Evolutionary conservation across 768 basidiomycete genomes (phyloP).

Genomic region (Russula compacta): DNA sequence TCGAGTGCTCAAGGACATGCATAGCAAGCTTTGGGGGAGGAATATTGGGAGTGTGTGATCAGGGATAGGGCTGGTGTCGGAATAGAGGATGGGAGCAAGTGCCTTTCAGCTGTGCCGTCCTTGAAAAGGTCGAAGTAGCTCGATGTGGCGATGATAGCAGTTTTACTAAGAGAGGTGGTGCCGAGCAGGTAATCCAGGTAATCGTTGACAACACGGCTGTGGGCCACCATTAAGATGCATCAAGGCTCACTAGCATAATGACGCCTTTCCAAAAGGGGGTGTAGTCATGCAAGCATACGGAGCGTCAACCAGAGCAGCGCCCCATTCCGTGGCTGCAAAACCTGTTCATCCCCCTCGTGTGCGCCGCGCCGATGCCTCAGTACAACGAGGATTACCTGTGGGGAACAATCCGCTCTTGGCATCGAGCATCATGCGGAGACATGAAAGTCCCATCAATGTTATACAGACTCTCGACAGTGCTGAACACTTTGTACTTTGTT

Average conservation of each 20-base stretch:
- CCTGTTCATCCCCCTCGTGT: conserved; percentile 87
- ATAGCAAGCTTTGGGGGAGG: background rate
- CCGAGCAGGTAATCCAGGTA: conserved; percentile 90
- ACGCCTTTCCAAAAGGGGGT: conserved; percentile 93
- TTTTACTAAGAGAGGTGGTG: conserved; percentile 75
- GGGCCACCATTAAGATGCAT: no score
- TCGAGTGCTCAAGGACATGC: background rate
- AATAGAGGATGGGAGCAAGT: no score
- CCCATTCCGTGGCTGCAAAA: conserved; percentile 37
- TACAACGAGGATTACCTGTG: conserved; percentile 52
- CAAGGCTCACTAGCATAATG: conserved; percentile 67
- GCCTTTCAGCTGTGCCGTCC: conserved; percentile 56
- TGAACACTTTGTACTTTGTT: conserved; percentile 56
- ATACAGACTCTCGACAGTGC: conserved; percentile 84
- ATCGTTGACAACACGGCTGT: conserved; percentile 69
- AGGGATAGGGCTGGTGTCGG: no score
- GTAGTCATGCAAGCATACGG: conserved; percentile 65
- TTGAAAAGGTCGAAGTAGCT: conserved; percentile 74
- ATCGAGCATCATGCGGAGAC: conserved; percentile 32
- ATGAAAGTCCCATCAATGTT: conserved; percentile 91
- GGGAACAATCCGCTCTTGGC: conserved; percentile 46
- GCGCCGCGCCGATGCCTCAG: conserved; percentile 75
- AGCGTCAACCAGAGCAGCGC: conserved; percentile 58
- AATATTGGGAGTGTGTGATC: no score
- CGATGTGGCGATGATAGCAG: conserved; percentile 65